These are phyloP conservation scores for Lithospermum erythrorhizon DNA, from an alignment of 257 asterid species.

Conservation along the genomic window DNA sequence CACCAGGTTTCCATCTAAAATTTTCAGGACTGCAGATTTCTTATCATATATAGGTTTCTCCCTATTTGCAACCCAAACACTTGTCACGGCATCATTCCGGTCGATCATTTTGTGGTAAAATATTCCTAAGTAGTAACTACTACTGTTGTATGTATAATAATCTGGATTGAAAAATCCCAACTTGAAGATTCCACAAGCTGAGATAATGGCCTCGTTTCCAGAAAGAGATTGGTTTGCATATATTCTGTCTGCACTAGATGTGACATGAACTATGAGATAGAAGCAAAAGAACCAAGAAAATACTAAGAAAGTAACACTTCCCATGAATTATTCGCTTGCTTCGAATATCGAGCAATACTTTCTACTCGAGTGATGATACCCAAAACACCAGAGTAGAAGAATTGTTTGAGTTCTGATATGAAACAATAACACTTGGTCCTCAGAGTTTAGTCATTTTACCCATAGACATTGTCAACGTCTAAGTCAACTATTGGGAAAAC, in stretches of 20 bases:
- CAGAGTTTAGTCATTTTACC: too few relatives aligned
- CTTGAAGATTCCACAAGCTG: slow-evolving; percentile 21
- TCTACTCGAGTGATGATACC: too few relatives aligned
- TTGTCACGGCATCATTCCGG: neutral
- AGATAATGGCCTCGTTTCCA: slow-evolving; percentile 25
- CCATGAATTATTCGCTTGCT: too few relatives aligned
- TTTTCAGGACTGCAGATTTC: slow-evolving; percentile 19
- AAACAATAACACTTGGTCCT: too few relatives aligned
- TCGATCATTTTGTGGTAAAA: neutral
- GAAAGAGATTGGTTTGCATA: slow-evolving; percentile 26
- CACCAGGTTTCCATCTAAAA: slow-evolving; percentile 32
- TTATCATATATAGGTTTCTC: slow-evolving; percentile 29
- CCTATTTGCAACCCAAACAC: slow-evolving; percentile 60
- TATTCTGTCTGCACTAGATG: slow-evolving; percentile 28
- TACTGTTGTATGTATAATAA: slow-evolving; percentile 1
- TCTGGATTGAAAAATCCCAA: slow-evolving; percentile 35
- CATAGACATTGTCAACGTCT: too few relatives aligned
- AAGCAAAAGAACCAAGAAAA: slow-evolving; percentile 10
- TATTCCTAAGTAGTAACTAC: neutral
- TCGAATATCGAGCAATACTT: too few relatives aligned
- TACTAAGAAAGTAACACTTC: too few relatives aligned
- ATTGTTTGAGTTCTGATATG: too few relatives aligned
- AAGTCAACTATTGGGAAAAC: too few relatives aligned
- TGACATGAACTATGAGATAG: slow-evolving; percentile 7
- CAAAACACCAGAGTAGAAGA: too few relatives aligned